Base-by-base conservation (phyloP, 345 rosid genomes). In the Lepidium aucheri region DNA sequence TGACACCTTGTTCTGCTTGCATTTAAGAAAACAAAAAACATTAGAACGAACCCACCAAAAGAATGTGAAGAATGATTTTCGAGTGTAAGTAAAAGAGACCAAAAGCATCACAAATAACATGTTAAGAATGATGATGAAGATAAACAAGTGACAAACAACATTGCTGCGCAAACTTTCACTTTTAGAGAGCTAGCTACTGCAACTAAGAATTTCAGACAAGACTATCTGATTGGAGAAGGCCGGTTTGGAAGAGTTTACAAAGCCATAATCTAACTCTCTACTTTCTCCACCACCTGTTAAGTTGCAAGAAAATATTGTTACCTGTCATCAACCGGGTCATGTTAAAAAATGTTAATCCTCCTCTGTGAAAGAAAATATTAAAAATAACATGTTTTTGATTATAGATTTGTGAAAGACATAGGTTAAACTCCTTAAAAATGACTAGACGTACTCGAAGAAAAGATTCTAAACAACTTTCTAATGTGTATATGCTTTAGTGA, bases 191-290 rank as follows among this genome's bases (percentile, higher is more conserved):
- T 93, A 43, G 97, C 98, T 11, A 76, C 85, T 3, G 96, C 98
- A 2, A 93, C 98, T 0, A 88, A 80, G 84, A 93, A 93, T 76
- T 90, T 93, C 74, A 58, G 90, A 57, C 90, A 83, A 55, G 97
- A 88, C 73, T 93, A 96, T 77, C 63, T 93, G 26, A 83, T 90
- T 3, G 97, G 97, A 15, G 97, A 93, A 83, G 98, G 98, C 8
- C 95, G 97, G 53, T 93, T 93, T 7, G 98, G 98, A 1, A 82
- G 98, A 62, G 97, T 93, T 69, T 93, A 90, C 95, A 70, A 83
- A 92, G 22, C 85, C 97, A 77, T 86, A 83, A 73, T 84, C 73
- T 76, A 88, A 38, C 60, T 94, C 96, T 47, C 96, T 89, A 90
- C 97, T 79, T 74, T 83, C 64, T 86, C 89, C 15, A 84, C 81